phyloP scores from a whole-genome alignment of 768 basidiomycete species.

The Xerocomus brunneocitrinus region DNA sequence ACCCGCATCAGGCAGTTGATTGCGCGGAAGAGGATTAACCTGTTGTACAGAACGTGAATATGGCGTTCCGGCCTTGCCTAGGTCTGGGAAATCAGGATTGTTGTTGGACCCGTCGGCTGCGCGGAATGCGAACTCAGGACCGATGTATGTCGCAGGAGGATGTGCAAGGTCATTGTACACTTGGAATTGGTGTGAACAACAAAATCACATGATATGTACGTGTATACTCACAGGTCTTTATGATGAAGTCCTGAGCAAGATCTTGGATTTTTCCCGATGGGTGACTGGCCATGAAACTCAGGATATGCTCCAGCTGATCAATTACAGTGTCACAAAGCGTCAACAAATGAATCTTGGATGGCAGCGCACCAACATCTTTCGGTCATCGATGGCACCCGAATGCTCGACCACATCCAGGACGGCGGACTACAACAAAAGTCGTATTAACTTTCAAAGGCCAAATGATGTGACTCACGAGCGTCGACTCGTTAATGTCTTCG shows the following conservation, averaged over 20 bases:
- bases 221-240: constrained; percentile 53
- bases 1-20: constrained; percentile 74
- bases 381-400: constrained; percentile 64
- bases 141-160: constrained; percentile 67
- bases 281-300: constrained; percentile 58
- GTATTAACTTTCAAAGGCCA: neutral
- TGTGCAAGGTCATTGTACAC: constrained; percentile 82
- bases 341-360: neutral
- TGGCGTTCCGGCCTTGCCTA: constrained; percentile 76
- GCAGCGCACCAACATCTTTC: constrained; percentile 65
- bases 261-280: constrained; percentile 44
- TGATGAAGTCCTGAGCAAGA: constrained; percentile 32
- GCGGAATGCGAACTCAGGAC: constrained; percentile 61
- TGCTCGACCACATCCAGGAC: constrained; percentile 59
- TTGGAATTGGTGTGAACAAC: constrained; percentile 22
- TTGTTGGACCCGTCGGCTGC: constrained; percentile 75
- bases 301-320: constrained; percentile 62
- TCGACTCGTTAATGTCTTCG: constrained; percentile 29
- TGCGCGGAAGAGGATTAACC: constrained; percentile 53
- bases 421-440: constrained; percentile 40
- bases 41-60: constrained; percentile 85
- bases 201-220: neutral
- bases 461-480: constrained; percentile 12
- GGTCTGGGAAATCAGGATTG: constrained; percentile 60
- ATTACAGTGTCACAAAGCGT: neutral